phyloP scores from a whole-genome alignment of 2,329 filamentous ascomycete species.

The Colletotrichum coccodes region DNA sequence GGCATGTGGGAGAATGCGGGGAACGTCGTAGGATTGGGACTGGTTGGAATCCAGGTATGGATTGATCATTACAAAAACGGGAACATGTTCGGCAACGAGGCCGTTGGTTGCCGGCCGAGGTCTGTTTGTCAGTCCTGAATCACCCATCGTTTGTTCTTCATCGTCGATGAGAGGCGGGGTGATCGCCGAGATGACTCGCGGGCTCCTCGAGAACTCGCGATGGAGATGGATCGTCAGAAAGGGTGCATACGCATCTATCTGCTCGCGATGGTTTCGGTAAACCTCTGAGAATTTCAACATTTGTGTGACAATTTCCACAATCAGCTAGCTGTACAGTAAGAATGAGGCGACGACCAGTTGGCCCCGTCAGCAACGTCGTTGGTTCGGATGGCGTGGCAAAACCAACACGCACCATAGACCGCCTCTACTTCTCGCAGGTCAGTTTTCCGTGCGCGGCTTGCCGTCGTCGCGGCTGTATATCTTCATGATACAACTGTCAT shows the following conservation, averaged over 20 bases:
- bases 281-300: no score
- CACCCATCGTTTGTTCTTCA: not conserved
- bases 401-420: not conserved
- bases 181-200: not conserved
- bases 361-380: not conserved
- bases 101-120: not conserved
- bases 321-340: no score
- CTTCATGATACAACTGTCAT: no score
- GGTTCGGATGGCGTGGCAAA: no score
- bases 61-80: not conserved
- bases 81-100: conserved; percentile 12
- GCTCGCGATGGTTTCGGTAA: not conserved
- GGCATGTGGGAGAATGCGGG: conserved; percentile 20
- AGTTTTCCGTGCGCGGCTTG: not conserved
- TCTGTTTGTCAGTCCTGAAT: not conserved
- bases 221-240: no score
- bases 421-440: conserved; percentile 5
- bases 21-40: conserved; percentile 1
- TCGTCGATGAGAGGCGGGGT: not conserved
- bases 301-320: no score
- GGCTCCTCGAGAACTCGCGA: no score
- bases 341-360: no score
- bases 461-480: not conserved
- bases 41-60: not conserved
- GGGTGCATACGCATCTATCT: no score